Base-by-base conservation (phyloP, 768 basidiomycete genomes). In the Russula sp. region DNA sequence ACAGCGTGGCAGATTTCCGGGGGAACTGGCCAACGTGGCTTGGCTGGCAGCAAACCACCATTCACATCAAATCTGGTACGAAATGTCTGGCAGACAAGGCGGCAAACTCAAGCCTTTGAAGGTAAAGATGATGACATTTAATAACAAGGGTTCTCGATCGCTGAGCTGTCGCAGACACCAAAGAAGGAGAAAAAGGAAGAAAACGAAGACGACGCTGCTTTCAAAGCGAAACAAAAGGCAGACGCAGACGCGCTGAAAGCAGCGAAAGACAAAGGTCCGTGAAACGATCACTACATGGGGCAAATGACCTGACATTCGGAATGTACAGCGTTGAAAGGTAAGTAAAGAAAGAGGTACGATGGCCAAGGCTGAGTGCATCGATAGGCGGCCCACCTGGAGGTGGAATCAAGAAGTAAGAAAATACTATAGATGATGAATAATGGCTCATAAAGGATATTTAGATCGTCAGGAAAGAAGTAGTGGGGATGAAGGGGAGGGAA, bases 81-180 rank as follows among this genome's bases (percentile, higher is more conserved):
- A 46, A 25, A 86, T 86, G 85, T 75, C 83, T 35, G 75, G 79
- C 70, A 81, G 88, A 76, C 86, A 89, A 78, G 89, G 87, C 64
- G 91, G 90, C 70, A 93, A 93, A 75, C 70, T 86, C 56, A 93
- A 93, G 81, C 91, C 91, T 56, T 75, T 93, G 67, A 93, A 93
- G 89, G 90, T 85, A 18, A 35, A 68, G 34, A 10, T 38, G 34
- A 10, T 38, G n/a, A 25, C 45, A 10, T 50, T 22, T 47, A 53
- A 56, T 55, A 20, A 42, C 13, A 36, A 43, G 16, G 32, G 32
- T 42, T 51, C 9, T 48, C 34, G 11, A 36, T 55, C 9, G 20
- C 41, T 45, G 7, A 52, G n/a, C 43, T 5, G 4, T 25, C 5
- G 11, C 65, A 93, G 90, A 85, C 88, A 56, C 80, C 91, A 45